Conservation (phyloP, 2,329 filamentous ascomycete genomes). For the Daldinia eschscholtzii region DNA sequence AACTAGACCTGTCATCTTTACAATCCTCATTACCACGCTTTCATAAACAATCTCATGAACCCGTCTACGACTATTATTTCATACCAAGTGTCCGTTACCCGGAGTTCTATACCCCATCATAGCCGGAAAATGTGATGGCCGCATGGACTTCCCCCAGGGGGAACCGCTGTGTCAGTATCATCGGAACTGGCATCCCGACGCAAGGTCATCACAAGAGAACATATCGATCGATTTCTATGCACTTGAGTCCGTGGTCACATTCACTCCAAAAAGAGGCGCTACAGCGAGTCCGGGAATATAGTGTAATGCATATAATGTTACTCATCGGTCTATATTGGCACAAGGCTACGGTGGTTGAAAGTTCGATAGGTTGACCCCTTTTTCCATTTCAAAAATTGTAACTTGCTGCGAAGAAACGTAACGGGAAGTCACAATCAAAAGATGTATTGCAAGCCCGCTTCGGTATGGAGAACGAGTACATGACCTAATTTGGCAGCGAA, state of each 20-base stretch:
- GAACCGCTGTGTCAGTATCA: neutral
- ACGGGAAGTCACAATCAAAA: neutral
- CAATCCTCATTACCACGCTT: neutral
- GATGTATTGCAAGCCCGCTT: neutral
- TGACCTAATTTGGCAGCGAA: neutral
- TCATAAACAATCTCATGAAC: neutral
- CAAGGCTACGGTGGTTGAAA: neutral
- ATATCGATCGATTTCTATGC: neutral
- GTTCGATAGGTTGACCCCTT: neutral
- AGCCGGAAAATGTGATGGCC: neutral
- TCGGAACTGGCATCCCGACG: neutral
- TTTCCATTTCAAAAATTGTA: neutral
- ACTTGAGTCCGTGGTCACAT: neutral
- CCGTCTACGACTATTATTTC: neutral
- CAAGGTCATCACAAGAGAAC: neutral
- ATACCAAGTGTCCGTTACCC: neutral
- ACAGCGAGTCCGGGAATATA: neutral
- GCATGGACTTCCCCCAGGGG: neutral
- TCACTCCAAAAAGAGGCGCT: neutral
- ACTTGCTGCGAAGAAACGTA: neutral
- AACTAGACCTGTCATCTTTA: neutral
- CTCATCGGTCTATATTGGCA: neutral
- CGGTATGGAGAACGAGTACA: neutral
- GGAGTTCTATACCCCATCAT: neutral
- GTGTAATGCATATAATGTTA: neutral